Conservation (phyloP, 1,284 basidiomycete species). For the Rhodotorula sp. region DNA sequence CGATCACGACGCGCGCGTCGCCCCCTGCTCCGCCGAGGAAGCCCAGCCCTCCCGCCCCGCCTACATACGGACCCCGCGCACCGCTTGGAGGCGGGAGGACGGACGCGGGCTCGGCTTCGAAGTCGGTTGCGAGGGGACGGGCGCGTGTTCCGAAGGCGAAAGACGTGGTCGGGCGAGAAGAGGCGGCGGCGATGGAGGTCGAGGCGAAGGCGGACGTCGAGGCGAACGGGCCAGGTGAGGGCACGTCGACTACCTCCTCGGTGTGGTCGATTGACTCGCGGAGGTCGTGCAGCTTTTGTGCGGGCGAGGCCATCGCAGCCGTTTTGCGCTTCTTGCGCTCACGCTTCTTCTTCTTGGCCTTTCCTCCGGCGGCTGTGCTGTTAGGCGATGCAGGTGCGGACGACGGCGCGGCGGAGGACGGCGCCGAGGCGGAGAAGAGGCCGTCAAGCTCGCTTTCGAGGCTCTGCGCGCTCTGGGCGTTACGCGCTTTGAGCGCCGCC, state of each 20-base stretch:
- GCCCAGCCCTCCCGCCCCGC: not conserved
- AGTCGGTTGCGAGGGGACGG: constrained; percentile 24
- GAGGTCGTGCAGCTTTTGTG: not conserved
- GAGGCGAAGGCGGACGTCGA: not conserved
- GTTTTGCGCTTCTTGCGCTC: not conserved
- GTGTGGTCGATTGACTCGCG: constrained; percentile 24
- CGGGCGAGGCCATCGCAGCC: not conserved
- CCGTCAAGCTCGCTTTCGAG: constrained; percentile 31
- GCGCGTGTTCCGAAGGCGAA: not conserved
- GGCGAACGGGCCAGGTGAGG: constrained; percentile 14
- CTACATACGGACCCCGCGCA: not conserved
- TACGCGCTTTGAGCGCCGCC: constrained; percentile 27
- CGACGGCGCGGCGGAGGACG: not conserved
- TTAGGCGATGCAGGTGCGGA: not conserved
- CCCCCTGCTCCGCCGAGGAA: not conserved
- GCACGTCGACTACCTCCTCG: constrained; percentile 11
- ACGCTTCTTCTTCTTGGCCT: constrained; percentile 5
- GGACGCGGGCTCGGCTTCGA: constrained; percentile 15
- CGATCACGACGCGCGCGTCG: constrained; percentile 22
- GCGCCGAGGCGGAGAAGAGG: constrained; percentile 21
- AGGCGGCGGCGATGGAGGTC: not conserved
- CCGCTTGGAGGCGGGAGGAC: not conserved
- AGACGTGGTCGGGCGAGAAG: not conserved
- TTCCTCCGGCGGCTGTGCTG: no score
- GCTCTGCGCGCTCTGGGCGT: constrained; percentile 27